These are phyloP conservation scores for Paramecium pentaurelia DNA, from an alignment of 73 alveolate genomes.

Conservation along the genomic window DNA sequence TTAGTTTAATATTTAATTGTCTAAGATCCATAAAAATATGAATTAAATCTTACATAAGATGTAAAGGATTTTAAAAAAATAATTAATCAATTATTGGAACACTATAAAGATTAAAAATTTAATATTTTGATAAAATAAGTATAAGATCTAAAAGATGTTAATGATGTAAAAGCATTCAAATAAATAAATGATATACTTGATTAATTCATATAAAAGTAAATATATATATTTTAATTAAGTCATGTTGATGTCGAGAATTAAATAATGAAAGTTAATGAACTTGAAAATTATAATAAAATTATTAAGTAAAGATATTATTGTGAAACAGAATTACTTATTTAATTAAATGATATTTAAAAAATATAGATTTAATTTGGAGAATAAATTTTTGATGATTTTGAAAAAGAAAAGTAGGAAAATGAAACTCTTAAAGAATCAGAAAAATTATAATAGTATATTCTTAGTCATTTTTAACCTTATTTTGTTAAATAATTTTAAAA, in stretches of 20 bases:
- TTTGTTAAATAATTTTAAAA: background rate
- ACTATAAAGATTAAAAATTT: background rate
- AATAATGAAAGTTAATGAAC: background rate
- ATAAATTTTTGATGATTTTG: background rate
- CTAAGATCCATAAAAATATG: background rate
- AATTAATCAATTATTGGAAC: background rate
- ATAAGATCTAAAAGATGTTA: background rate
- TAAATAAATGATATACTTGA: background rate
- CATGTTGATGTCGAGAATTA: background rate
- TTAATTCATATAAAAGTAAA: background rate
- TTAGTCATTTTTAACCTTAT: background rate
- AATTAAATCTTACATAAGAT: background rate
- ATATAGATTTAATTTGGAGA: background rate
- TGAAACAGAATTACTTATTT: background rate
- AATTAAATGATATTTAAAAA: background rate
- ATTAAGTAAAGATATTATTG: background rate
- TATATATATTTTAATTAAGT: background rate
- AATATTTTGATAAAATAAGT: background rate
- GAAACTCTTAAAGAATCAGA: background rate
- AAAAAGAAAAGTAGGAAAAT: background rate
- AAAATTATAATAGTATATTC: background rate
- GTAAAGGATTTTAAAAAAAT: background rate
- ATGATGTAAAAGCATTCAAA: background rate
- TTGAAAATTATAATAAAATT: background rate
- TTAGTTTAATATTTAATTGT: background rate